phyloP scores from a whole-genome alignment of 805 yeast species.

The Sugiyamaella valdiviana region DNA sequence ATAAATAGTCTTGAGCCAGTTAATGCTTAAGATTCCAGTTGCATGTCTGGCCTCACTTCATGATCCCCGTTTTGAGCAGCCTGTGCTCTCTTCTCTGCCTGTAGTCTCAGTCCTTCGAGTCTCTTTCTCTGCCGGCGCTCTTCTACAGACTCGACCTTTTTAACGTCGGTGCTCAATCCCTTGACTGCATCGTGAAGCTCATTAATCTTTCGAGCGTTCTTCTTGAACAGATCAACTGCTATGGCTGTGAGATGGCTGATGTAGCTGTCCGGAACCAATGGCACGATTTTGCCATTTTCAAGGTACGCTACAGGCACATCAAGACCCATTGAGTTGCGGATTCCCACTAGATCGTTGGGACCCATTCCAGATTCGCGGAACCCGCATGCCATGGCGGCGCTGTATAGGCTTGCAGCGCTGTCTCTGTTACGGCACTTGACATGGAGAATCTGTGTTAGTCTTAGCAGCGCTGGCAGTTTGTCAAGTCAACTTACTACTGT shows the following conservation, averaged over 20 bases:
- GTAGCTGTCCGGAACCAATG: constrained; percentile 49
- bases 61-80: no score
- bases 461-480: not conserved
- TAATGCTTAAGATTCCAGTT: no score
- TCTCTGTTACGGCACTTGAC: constrained; percentile 63
- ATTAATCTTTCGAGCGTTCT: constrained; percentile 54
- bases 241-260: constrained; percentile 46
- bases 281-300: constrained; percentile 29
- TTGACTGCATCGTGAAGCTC: constrained; percentile 30
- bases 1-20: no score
- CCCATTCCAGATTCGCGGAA: constrained; percentile 86
- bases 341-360: constrained; percentile 66
- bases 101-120: constrained; percentile 18
- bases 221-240: constrained; percentile 57
- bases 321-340: constrained; percentile 64
- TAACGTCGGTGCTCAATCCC: not conserved
- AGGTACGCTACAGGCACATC: constrained; percentile 73
- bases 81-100: constrained; percentile 1
- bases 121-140: constrained; percentile 20
- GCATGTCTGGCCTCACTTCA: no score
- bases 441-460: constrained; percentile 48
- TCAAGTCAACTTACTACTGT: constrained; percentile 40
- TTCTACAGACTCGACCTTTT: constrained; percentile 19
- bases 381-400: constrained; percentile 76
- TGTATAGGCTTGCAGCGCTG: constrained; percentile 56